phyloP scores from a whole-genome alignment of 805 yeast genomes.

The Cyberlindnera samutprakarnensis region DNA sequence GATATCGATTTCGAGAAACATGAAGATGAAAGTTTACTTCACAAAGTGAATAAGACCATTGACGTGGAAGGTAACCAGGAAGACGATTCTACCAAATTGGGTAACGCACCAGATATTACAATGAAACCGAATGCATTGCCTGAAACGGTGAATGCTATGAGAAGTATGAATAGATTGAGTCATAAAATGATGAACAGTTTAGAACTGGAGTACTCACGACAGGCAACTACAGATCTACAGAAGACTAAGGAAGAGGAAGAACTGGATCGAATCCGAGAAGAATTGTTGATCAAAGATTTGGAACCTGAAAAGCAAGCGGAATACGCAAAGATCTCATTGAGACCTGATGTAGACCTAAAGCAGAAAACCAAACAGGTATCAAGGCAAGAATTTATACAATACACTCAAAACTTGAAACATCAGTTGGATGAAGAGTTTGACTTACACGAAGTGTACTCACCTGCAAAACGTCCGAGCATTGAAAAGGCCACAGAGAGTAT shows the following conservation, averaged over 20 bases:
- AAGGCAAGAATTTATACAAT: conserved; percentile 16
- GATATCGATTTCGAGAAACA: conserved; percentile 52
- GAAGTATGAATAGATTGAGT: conserved; percentile 84
- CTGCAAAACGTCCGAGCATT: conserved; percentile 25
- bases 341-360: conserved; percentile 13
- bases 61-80: conserved; percentile 77
- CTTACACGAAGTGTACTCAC: conserved; percentile 20
- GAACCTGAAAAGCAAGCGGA: conserved; percentile 39
- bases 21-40: conserved; percentile 33
- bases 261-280: conserved; percentile 32
- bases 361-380: conserved; percentile 12
- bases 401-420: conserved; percentile 14
- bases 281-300: conserved; percentile 43
- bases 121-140: conserved; percentile 58
- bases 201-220: conserved; percentile 34
- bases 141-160: conserved; percentile 68
- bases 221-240: conserved; percentile 25
- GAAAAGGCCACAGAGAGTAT: conserved; percentile 39
- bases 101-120: conserved; percentile 83
- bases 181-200: conserved; percentile 65
- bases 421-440: conserved; percentile 18
- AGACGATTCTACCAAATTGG: conserved; percentile 60
- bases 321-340: conserved; percentile 38
- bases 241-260: conserved; percentile 31
- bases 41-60: conserved; percentile 57